These are phyloP conservation scores for Cercospora sp. DNA, from an alignment of 2,329 filamentous ascomycete genomes.

Conservation along the genomic window DNA sequence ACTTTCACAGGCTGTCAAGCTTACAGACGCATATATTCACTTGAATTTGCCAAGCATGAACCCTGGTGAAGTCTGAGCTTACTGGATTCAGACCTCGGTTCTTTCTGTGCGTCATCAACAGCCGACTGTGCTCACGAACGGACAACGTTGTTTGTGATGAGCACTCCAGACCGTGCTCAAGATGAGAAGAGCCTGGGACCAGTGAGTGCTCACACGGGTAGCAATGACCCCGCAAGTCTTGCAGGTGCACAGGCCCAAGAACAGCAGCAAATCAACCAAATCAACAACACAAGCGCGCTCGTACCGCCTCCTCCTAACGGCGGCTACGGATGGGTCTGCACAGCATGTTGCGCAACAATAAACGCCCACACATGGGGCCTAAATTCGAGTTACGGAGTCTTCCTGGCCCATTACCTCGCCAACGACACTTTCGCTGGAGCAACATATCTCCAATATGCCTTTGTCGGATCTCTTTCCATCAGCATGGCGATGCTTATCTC, in stretches of 20 bases:
- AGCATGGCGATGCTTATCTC: constrained; percentile 67
- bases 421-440: constrained; percentile 63
- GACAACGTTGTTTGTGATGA: background rate
- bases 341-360: constrained; percentile 46
- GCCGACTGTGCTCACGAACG: background rate
- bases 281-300: background rate
- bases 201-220: background rate
- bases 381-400: constrained; percentile 63
- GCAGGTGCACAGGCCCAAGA: background rate
- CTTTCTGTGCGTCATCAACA: background rate
- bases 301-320: constrained; percentile 46
- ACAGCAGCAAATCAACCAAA: background rate
- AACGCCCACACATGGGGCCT: constrained; percentile 51
- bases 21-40: background rate
- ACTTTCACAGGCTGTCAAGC: background rate
- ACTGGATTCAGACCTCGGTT: background rate
- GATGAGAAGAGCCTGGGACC: background rate
- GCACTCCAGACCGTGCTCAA: background rate
- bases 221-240: background rate
- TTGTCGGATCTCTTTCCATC: constrained; percentile 71
- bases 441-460: constrained; percentile 68
- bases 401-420: constrained; percentile 72
- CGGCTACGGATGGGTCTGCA: constrained; percentile 62
- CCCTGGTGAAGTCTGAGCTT: background rate
- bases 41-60: constrained; percentile 6